Conservation (phyloP, 75 land plant genomes). For the Pseudotsuga menziesii region DNA sequence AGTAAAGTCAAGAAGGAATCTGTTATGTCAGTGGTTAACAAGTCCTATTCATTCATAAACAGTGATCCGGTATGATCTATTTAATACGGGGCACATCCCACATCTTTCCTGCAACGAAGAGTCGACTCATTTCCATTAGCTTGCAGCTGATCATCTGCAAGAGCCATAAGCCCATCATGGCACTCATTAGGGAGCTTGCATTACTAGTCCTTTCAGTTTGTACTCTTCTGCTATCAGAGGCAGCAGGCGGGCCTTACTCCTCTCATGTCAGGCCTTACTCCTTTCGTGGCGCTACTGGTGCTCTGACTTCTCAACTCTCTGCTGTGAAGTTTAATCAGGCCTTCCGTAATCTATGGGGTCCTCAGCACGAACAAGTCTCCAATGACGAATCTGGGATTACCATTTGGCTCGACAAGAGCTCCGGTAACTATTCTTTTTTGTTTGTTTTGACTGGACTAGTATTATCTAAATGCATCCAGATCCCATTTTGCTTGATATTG, state of each 20-base stretch:
- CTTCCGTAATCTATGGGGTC: slow-evolving; percentile 56
- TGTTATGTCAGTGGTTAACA: background rate
- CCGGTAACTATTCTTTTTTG: slow-evolving; percentile 24
- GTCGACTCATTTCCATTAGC: background rate
- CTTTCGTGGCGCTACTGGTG: too few relatives aligned
- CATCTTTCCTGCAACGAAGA: background rate
- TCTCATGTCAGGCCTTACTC: too few relatives aligned
- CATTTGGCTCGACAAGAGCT: slow-evolving; percentile 64
- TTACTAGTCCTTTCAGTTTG: background rate
- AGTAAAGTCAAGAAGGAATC: too few relatives aligned
- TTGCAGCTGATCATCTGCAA: background rate
- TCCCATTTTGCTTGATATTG: background rate
- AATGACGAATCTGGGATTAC: slow-evolving; percentile 34
- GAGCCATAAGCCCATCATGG: background rate
- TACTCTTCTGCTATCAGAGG: background rate
- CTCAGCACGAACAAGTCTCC: slow-evolving; percentile 45
- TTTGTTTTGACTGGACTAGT: too few relatives aligned
- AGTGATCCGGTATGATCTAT: background rate
- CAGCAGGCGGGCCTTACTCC: too few relatives aligned
- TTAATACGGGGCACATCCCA: slow-evolving; percentile 1
- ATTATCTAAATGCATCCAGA: too few relatives aligned
- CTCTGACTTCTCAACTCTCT: slow-evolving; percentile 29
- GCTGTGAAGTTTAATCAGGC: slow-evolving; percentile 39
- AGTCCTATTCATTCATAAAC: background rate
- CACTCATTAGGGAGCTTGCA: too few relatives aligned